phyloP scores from a whole-genome alignment of 768 basidiomycete species.

The Boletus barrowsii region DNA sequence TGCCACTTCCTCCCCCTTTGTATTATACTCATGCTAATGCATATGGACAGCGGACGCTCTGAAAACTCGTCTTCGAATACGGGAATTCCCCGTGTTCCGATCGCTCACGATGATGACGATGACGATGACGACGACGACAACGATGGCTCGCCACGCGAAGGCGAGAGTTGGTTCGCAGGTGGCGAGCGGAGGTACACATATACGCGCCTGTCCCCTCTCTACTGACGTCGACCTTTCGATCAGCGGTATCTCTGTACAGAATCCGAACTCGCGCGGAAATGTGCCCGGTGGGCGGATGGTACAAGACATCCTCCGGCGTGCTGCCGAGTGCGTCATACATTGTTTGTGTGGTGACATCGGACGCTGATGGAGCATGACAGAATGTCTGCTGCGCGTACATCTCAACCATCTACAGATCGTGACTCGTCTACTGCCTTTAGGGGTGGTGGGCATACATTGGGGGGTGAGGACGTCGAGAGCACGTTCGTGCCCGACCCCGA shows the following conservation, averaged over 20 bases:
- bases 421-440: slow-evolving; percentile 42
- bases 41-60: slow-evolving; percentile 26
- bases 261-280: slow-evolving; percentile 55
- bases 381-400: slow-evolving; percentile 16
- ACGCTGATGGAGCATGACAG: slow-evolving; percentile 9
- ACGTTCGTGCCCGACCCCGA: slow-evolving; percentile 71
- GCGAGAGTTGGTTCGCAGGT: slow-evolving; percentile 86
- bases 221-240: neutral
- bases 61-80: slow-evolving; percentile 33
- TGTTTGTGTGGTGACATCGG: neutral
- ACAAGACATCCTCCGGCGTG: slow-evolving; percentile 72
- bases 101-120: slow-evolving; percentile 18
- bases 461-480: slow-evolving; percentile 86
- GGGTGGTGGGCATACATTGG: slow-evolving; percentile 81
- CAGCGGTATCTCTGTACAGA: slow-evolving; percentile 88
- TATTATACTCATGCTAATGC: neutral
- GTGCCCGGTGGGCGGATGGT: slow-evolving; percentile 60
- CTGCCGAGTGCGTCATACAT: slow-evolving; percentile 60
- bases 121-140: slow-evolving; percentile 51
- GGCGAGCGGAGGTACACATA: slow-evolving; percentile 78
- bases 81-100: slow-evolving; percentile 14
- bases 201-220: neutral
- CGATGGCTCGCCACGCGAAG: slow-evolving; percentile 36
- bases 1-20: neutral
- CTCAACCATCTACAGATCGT: slow-evolving; percentile 13